Base-by-base conservation (phyloP, 139 green algal species). In the Protoeuglena noctilucae region DNA sequence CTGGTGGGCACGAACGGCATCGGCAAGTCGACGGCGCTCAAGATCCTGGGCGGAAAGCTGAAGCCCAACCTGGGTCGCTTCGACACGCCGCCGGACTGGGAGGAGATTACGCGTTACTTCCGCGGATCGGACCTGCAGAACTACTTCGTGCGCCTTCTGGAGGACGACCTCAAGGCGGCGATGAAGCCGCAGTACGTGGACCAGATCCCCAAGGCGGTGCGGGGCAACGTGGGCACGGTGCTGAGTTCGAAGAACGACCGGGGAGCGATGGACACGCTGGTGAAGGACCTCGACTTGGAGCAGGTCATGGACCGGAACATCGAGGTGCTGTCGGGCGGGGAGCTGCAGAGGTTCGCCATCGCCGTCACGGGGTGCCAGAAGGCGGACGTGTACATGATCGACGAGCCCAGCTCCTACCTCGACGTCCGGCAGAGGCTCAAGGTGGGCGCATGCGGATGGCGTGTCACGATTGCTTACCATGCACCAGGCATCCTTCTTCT, bases 281-380 rank as follows among this genome's bases (percentile, higher is more conserved):
- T 85, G 54, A 21, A 63, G 24, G 65, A 84, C 12, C 71, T 95
- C 26, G 86, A 95, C 56, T 67, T 95, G 53, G 57, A 80, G 50
- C 77, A 89, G 72, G 87, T 96, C 60, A 71, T 79, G 14, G 86
- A 96, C 66, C 81, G 90, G 59, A 81, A 96, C 54, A 89, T 98
- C 43, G 85, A 93, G 67, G 74, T 93, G 62, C 61, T 98, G 60
- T 93, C 80, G 1, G 89, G 90, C 23, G 90, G 90, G 0, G 90
- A 98, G 77, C 78, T 98, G 66, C 90, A 98, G 78, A 79, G 90
- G 39, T 98, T 98, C 82, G 90, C 90, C 43, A 97, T 97, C 28
- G 88, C 78, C 0, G 81, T 96, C 28, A 82, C 96, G 56, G 85
- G 82, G 41, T 63, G 56, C 61, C 61, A 66, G 54, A 53, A 76